phyloP scores from a whole-genome alignment of 1,139 yeast species.

The Pneumocystis oryctolagi region DNA sequence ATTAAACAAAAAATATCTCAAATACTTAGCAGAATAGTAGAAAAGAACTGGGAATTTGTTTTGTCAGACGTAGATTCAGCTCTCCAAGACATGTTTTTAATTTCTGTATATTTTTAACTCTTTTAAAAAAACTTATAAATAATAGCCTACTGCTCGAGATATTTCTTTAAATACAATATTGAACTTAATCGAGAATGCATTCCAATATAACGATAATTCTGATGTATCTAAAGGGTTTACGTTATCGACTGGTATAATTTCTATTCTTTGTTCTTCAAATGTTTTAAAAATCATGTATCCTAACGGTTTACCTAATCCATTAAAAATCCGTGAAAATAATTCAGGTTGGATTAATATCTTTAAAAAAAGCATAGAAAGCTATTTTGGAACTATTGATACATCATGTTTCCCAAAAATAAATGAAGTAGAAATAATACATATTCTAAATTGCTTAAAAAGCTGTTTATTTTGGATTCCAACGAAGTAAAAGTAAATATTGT shows the following conservation, averaged over 20 bases:
- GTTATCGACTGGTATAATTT: conserved; percentile 38
- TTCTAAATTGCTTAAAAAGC: conserved; percentile 71
- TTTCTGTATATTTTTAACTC: background rate
- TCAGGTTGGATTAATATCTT: conserved; percentile 85
- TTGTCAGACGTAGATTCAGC: conserved; percentile 83
- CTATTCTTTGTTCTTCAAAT: conserved; percentile 46
- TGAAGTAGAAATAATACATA: conserved; percentile 34
- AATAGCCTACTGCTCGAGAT: conserved; percentile 41
- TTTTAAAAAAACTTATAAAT: background rate
- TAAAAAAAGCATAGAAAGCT: conserved; percentile 41
- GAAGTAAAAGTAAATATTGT: background rate
- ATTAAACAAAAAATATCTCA: conserved; percentile 79
- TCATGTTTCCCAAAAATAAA: conserved; percentile 22
- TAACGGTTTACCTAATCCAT: conserved; percentile 42
- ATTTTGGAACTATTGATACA: conserved; percentile 24
- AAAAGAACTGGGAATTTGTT: conserved; percentile 72
- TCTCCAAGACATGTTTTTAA: conserved; percentile 56
- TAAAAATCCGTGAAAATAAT: conserved; percentile 57
- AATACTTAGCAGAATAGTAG: conserved; percentile 87
- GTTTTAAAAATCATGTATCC: conserved; percentile 45
- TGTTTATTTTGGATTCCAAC: conserved; percentile 77
- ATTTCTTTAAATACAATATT: conserved; percentile 62
- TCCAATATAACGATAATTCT: conserved; percentile 83
- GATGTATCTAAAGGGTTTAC: conserved; percentile 47
- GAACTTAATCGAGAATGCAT: conserved; percentile 87